Evolutionary conservation across 2,329 filamentous ascomycete genomes (phyloP), one percentile per base, ranked within the genome.

Genomic region (Nemania diffusa): DNA sequence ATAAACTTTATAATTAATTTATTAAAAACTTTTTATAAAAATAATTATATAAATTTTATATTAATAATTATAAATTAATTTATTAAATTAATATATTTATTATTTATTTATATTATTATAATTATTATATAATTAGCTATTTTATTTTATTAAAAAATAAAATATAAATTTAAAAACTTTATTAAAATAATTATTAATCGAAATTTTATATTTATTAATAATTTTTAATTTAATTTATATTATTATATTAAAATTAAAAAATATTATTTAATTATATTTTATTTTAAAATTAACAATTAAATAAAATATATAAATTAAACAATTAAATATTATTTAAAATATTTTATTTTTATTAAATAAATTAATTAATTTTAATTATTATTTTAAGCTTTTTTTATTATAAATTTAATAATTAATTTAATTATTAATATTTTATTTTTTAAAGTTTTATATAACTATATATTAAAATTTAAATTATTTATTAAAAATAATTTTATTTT

Each of bases 381-480:
- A 17, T 17, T 42, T 7, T 42, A 42, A 42, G 17, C 17, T 15
- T 42, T 15, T n/a, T 42, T 42, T 42, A 17, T 42, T 42, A 42
- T 42, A 42, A 42, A 42, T 42, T 42, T 42, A 42, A 13, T 13
- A 7, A 42, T 42, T 7, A 42, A 42, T 42, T 7, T 4, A 7
- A 42, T 42, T 42, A 42, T 17, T 42, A 42, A 13, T 13, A n/a
- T 7, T 3, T 42, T 42, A 15, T 17, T 42, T 56, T 15, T 34
- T 37, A 24, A 56, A 24, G 20, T 9, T 32, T 32, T 32, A 32
- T 32, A 44, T 58, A 24, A 15, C 86, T n/a, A 15, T n/a, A 42
- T 7, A 17, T 17, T 42, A 42, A 59, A 82, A 42, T 32, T 32
- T 32, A 32, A 32, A 9, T 32, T 32, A 32, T 32, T 32, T 32